Conservation (phyloP, 371 early-diverging fungal genomes). For the Mortierella sp. region DNA sequence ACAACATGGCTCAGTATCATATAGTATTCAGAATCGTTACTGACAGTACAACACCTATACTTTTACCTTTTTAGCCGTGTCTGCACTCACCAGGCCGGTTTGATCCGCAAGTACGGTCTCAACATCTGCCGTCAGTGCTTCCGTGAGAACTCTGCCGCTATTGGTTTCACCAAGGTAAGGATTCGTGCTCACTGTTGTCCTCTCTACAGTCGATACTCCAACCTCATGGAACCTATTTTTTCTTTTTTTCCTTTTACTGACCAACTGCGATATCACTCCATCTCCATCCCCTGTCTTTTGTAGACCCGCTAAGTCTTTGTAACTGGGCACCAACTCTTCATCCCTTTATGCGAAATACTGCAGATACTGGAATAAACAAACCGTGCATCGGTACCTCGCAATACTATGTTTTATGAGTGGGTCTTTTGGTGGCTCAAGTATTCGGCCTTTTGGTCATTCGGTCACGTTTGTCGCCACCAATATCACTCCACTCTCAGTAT, state of each 20-base stretch:
- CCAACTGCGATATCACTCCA: background rate
- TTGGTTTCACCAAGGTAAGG: slow-evolving; percentile 96
- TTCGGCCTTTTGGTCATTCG: background rate
- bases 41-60: background rate
- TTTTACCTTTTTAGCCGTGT: slow-evolving; percentile 80
- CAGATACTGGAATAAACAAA: background rate
- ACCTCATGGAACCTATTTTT: background rate
- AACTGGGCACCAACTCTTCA: background rate
- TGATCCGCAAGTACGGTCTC: slow-evolving; percentile 99
- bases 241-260: background rate
- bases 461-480: too few species aligned
- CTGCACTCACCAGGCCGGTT: slow-evolving; percentile 98
- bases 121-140: slow-evolving; percentile 99
- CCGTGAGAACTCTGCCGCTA: slow-evolving; percentile 98
- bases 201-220: background rate
- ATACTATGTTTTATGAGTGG: too few species aligned
- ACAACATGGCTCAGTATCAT: too few species aligned
- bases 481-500: too few species aligned
- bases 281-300: background rate
- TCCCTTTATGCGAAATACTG: background rate
- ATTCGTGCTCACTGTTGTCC: too few species aligned
- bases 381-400: too few species aligned
- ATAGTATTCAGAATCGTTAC: too few species aligned
- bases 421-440: background rate
- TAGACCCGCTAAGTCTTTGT: slow-evolving; percentile 9